Percentiles rank a stretch among this genome's conserved stretches.
phyloP scores from a whole-genome alignment of 2,329 filamentous ascomycete genomes.

The Exophiala calicioides region DNA sequence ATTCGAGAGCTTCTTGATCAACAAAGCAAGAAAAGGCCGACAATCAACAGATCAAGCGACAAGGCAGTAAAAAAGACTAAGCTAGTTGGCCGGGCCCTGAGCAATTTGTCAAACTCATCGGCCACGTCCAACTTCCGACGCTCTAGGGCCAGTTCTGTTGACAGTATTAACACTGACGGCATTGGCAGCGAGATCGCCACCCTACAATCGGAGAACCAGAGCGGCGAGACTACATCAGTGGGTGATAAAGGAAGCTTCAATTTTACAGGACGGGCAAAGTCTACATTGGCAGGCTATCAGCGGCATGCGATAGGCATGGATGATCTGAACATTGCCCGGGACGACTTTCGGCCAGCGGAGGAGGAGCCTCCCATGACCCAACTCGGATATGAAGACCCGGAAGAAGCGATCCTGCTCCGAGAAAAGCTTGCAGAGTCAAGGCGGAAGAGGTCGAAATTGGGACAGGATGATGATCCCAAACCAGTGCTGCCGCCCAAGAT shows the following conservation, averaged over 20 bases:
- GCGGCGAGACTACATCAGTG: conserved; percentile 7
- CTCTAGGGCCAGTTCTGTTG: conserved; percentile 52
- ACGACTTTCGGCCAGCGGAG: conserved; percentile 36
- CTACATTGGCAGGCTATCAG: conserved; percentile 34
- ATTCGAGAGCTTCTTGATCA: conserved; percentile 45
- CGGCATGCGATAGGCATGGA: conserved; percentile 36
- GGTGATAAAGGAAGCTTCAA: conserved; percentile 14
- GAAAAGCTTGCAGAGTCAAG: conserved; percentile 55
- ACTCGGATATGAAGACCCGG: conserved; percentile 50
- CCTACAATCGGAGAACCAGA: conserved; percentile 14
- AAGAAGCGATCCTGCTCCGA: conserved; percentile 56
- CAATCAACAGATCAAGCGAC: conserved; percentile 28
- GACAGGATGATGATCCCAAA: conserved; percentile 41
- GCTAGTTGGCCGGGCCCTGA: conserved; percentile 46
- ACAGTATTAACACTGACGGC: conserved; percentile 47
- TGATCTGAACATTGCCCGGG: conserved; percentile 30
- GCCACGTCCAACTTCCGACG: conserved; percentile 30
- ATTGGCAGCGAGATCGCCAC: conserved; percentile 37
- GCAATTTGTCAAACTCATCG: conserved; percentile 44
- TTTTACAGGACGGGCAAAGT: conserved; percentile 25
- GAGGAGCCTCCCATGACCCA: conserved; percentile 48
- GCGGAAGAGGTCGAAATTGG: conserved; percentile 29
- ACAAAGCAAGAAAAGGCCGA: conserved; percentile 35
- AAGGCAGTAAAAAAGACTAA: conserved; percentile 35
- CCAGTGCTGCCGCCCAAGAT: conserved; percentile 10